Evolutionary conservation across 371 early-diverging fungal genomes (phyloP), one percentile per base, ranked within the genome.

Genomic region (Sporodiniella umbellata): DNA sequence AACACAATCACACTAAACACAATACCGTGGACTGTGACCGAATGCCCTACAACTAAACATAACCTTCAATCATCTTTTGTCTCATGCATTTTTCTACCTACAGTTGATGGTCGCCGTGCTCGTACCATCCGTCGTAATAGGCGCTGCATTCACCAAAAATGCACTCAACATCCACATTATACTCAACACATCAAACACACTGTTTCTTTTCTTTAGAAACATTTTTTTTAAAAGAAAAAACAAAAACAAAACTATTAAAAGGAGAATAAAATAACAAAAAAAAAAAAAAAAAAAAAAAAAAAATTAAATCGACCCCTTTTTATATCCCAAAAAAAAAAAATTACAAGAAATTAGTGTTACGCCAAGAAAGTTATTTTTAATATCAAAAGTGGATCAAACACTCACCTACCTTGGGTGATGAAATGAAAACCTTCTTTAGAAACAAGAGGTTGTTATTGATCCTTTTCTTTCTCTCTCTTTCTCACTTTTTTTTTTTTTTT

Each of bases 1-100:
- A 75, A 71, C 23, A 78, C 57, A 42, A 81, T 55, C 19, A 83
- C 72, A 58, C 74, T 75, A 17, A 79, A 68, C 21, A 75, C 70
- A 26, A 83, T 64, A 26, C 68, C 68, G 31, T 78, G 79, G 11
- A 71, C 70, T 23, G 76, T 70, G n/a, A 76, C 61, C 8, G 63
- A 43, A 37, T 58, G 54, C 8, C 72, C 65, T 21, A 40, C 67
- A 54, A 71, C 75, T 66, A 61, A 21, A 26, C 17, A n/a, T 3
- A 11, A 35, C 4, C 35, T 28, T 28, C 10, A 35, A 15, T 18
- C 25, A 3, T 31, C 14, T 8, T 44, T 33, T 43, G 26, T 42
- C 8, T 6, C 5, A 11, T 18, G 11, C 25, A 46, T 22, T 2
- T 15, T 42, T 31, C 37, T 37, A n/a, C n/a, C 52, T 61, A 61